These are phyloP conservation scores for Trichoderma simmonsii DNA, from an alignment of 2,329 filamentous ascomycete genomes.

Conservation along the genomic window DNA sequence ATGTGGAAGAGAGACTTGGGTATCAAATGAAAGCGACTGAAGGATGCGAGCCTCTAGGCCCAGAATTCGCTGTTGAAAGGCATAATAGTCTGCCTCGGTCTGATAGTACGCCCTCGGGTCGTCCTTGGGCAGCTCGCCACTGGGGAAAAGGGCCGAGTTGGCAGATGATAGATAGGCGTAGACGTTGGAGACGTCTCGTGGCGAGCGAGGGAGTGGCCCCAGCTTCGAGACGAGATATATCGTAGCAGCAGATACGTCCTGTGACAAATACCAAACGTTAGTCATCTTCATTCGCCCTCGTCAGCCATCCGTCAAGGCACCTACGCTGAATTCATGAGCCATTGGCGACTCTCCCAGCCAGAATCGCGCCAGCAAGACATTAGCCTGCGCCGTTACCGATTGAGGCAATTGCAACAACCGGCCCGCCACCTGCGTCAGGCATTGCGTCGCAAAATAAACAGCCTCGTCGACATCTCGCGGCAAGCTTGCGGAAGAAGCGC, in stretches of 20 bases:
- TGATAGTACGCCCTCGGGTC: constrained; percentile 63
- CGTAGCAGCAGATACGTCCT: constrained; percentile 79
- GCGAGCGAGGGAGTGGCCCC: constrained; percentile 70
- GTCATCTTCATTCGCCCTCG: not conserved
- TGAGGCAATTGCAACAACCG: constrained; percentile 81
- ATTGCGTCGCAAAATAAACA: constrained; percentile 68
- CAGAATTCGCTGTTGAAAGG: constrained; percentile 62
- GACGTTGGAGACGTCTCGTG: constrained; percentile 78
- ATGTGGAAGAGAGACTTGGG: constrained; percentile 81
- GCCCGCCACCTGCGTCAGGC: constrained; percentile 73
- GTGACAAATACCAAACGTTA: not conserved
- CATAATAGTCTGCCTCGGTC: constrained; percentile 68
- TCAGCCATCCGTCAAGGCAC: constrained; percentile 17
- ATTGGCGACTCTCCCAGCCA: constrained; percentile 63
- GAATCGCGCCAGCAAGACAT: constrained; percentile 77
- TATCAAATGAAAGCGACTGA: constrained; percentile 73
- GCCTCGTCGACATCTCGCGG: constrained; percentile 68
- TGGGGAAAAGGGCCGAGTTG: constrained; percentile 53
- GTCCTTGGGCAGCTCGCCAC: constrained; percentile 31
- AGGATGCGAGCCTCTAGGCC: constrained; percentile 76
- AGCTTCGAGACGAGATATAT: constrained; percentile 83
- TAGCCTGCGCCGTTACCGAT: constrained; percentile 79
- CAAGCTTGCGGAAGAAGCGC: constrained; percentile 54
- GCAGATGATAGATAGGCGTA: constrained; percentile 75
- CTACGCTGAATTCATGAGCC: constrained; percentile 56